phyloP scores from a whole-genome alignment of 2,329 filamentous ascomycete genomes.

The Apiospora saccharicola region DNA sequence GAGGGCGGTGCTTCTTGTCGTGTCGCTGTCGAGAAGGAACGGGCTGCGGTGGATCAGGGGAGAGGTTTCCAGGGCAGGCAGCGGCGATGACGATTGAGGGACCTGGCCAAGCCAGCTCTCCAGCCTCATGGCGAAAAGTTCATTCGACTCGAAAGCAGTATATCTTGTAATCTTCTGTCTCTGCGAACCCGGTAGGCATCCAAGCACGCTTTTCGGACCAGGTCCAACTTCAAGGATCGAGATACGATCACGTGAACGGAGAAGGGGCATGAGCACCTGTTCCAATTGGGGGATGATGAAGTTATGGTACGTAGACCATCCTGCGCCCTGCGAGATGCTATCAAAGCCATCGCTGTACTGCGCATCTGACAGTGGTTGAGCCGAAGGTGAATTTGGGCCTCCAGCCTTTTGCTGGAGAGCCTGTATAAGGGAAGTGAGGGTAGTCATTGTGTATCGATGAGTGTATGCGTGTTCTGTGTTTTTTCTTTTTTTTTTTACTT shows the following conservation, averaged over 20 bases:
- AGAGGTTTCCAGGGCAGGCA: slow-evolving; percentile 50
- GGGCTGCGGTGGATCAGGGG: slow-evolving; percentile 48
- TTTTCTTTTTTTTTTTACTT: not conserved
- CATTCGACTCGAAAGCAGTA: slow-evolving; percentile 61
- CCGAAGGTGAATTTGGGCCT: slow-evolving; percentile 36
- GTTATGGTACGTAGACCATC: slow-evolving; percentile 51
- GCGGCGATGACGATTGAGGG: slow-evolving; percentile 40
- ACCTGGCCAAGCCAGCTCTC: slow-evolving; percentile 49
- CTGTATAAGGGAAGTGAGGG: slow-evolving; percentile 51
- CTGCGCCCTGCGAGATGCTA: slow-evolving; percentile 46
- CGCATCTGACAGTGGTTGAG: slow-evolving; percentile 50
- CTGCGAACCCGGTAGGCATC: slow-evolving; percentile 50
- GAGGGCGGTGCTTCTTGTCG: not conserved
- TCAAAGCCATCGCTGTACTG: slow-evolving; percentile 59
- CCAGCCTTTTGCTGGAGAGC: slow-evolving; percentile 45
- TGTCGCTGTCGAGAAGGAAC: slow-evolving; percentile 46
- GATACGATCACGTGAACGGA: slow-evolving; percentile 49
- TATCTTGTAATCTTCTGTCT: slow-evolving; percentile 58
- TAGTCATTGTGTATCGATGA: slow-evolving; percentile 45
- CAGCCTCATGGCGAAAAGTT: slow-evolving; percentile 52
- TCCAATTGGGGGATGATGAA: slow-evolving; percentile 61
- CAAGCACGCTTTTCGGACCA: slow-evolving; percentile 62
- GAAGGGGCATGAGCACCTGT: slow-evolving; percentile 48
- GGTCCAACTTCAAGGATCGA: slow-evolving; percentile 68
- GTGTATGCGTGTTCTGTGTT: not conserved